phyloP scores from a whole-genome alignment of 768 basidiomycete species.

The Amanita brunnescens region DNA sequence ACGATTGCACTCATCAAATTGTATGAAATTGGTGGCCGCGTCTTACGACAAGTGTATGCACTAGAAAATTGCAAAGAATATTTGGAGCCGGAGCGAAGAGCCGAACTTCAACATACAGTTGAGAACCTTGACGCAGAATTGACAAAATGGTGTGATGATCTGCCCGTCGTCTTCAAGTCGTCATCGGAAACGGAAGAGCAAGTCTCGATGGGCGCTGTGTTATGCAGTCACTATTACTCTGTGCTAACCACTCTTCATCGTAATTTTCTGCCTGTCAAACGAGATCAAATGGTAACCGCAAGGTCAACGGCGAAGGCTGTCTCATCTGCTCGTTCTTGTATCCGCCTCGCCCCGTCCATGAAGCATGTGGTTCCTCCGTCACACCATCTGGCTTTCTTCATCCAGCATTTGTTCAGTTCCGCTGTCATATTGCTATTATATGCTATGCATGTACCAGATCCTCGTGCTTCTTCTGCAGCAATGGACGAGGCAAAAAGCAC shows the following conservation, averaged over 20 bases:
- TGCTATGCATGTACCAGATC: conserved; percentile 75
- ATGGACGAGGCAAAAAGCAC: conserved; percentile 80
- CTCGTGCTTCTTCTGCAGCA: conserved; percentile 54
- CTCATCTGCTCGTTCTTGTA: conserved; percentile 77
- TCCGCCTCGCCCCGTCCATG: conserved; percentile 77
- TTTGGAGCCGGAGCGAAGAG: conserved; percentile 64
- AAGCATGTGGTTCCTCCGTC: conserved; percentile 78
- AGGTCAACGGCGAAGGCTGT: conserved; percentile 76
- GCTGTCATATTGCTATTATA: conserved; percentile 79
- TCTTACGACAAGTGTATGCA: conserved; percentile 77
- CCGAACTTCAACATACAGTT: conserved; percentile 69
- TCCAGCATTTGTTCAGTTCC: conserved; percentile 84
- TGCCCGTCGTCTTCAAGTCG: conserved; percentile 69
- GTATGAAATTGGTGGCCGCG: conserved; percentile 78
- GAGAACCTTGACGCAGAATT: conserved; percentile 72
- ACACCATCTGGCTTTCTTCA: conserved; percentile 83
- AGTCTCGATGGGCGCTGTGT: conserved; percentile 76
- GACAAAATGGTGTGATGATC: conserved; percentile 74
- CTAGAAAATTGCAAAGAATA: conserved; percentile 70
- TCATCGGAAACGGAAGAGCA: conserved; percentile 67
- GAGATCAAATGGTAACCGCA: conserved; percentile 57
- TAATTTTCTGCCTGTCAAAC: conserved; percentile 75
- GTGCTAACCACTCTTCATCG: conserved; percentile 82
- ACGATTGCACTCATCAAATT: conserved; percentile 66
- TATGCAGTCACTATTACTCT: conserved; percentile 87